Evolutionary conservation across 2,329 filamentous ascomycete genomes (phyloP).

Genomic region (Metarhizium brunneum): DNA sequence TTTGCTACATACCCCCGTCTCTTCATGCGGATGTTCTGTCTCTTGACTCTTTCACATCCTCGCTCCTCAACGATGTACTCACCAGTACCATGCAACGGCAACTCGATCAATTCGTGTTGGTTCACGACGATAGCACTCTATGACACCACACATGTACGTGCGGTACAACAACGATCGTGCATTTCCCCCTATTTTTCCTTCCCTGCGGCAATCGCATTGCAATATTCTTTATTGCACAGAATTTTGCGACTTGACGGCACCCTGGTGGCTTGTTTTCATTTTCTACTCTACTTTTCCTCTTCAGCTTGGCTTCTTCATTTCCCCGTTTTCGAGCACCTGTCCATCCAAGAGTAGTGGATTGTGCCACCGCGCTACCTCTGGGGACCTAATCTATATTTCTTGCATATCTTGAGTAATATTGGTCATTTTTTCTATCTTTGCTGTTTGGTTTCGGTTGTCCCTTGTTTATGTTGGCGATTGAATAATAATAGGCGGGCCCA

Average conservation of each 20-base stretch:
- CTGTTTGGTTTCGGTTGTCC: constrained; percentile 14
- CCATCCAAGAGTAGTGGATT: not conserved
- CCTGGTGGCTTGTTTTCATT: constrained; percentile 15
- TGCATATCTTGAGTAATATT: constrained; percentile 18
- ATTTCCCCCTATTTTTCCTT: constrained; percentile 23
- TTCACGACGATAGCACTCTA: constrained; percentile 22
- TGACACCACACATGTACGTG: constrained; percentile 49
- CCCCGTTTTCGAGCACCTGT: constrained; percentile 12
- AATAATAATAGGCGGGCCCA: constrained; percentile 18
- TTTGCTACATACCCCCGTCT: not conserved
- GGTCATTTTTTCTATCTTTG: constrained; percentile 12
- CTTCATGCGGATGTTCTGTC: not conserved
- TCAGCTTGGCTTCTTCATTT: constrained; percentile 20
- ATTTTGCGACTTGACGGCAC: not conserved
- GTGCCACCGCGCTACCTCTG: constrained; percentile 15
- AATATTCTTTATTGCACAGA: not conserved
- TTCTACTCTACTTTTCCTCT: constrained; percentile 15
- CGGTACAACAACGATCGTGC: constrained; percentile 52
- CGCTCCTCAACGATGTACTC: not conserved
- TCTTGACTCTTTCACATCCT: not conserved
- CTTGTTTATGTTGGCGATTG: not conserved
- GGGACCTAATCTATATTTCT: constrained; percentile 20
- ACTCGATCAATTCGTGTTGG: not conserved
- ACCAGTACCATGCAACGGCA: not conserved
- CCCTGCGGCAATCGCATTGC: not conserved